Evolutionary conservation across 139 green algal species (phyloP), one percentile per base, ranked within the genome.

Genomic region (Coelastrella sp.): DNA sequence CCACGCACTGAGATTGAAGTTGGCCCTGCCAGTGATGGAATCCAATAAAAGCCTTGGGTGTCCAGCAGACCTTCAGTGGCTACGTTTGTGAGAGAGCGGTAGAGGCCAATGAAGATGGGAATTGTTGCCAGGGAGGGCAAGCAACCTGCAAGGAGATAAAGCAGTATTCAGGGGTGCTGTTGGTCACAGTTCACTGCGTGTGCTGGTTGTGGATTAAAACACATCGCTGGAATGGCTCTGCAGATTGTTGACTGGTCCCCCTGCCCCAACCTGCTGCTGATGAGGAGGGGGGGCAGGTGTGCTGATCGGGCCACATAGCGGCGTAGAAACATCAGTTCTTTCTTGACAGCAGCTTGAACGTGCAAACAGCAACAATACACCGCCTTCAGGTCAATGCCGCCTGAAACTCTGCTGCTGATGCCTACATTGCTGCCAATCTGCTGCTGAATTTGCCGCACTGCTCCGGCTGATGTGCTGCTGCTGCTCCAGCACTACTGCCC

Each of bases 31-130:
- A 99, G 93, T 8, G 94, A 95, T 24, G 97, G 97, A 74, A 99
- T 96, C 94, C 95, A 99, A 92, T 97, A 98, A 94, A 98, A 99
- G 25, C 95, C 96, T 86, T 98, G 91, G 7, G 88, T 91, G 81
- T 95, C 91, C 12, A 95, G 68, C 7, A 94, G 76, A 4, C 94
- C 94, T 58, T 94, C 90, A n/a, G 91, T 93, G 12, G 93, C 93
- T 17, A 95, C 92, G 65, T 96, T 96, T 49, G 85, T 94, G 35
- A 98, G 93, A 11, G 96, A 96, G 61, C 95, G 81, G 94, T 97
- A 99, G 6, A 99, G 94, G 8, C 96, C 97, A 76, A 97, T 97
- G 93, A 99, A 99, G 87, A 99, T 95, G 25, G 97, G 97, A 89
- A 99, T 98, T 85, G 97, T 98, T 27, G 96, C 96, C 24, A 99